These are phyloP conservation scores for Talaromyces atroroseus DNA, from an alignment of 2,329 filamentous ascomycete species.

Conservation along the genomic window DNA sequence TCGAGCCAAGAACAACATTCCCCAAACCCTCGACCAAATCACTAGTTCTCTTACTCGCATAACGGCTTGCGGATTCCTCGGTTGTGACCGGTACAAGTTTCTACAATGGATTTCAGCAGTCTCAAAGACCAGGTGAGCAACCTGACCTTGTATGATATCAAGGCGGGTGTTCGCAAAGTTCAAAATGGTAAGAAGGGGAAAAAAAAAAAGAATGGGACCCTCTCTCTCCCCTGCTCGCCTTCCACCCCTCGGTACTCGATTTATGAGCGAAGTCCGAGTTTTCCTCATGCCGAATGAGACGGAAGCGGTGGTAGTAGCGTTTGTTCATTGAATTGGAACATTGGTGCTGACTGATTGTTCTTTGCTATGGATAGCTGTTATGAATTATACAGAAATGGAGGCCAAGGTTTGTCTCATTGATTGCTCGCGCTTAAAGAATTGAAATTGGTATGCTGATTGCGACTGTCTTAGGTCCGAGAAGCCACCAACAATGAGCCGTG, in stretches of 20 bases:
- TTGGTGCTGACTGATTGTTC: neutral
- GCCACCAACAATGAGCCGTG: constrained; percentile 99
- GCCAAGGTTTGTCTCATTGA: constrained; percentile 46
- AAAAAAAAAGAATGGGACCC: neutral
- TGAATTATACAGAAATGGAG: constrained; percentile 98
- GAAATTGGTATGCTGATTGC: constrained; percentile 11
- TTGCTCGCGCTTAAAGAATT: constrained; percentile 6
- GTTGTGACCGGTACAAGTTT: constrained; percentile 5
- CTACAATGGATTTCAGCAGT: constrained; percentile 75
- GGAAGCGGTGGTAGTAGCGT: neutral
- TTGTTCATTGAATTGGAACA: neutral
- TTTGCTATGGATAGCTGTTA: constrained; percentile 60
- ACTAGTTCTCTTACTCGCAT: too few species aligned
- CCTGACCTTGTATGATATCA: constrained; percentile 89
- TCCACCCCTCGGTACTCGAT: too few species aligned
- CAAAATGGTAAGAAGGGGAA: constrained; percentile 91
- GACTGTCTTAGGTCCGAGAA: constrained; percentile 68
- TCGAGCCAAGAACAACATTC: neutral
- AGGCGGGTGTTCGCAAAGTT: constrained; percentile 88
- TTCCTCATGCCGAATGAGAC: neutral
- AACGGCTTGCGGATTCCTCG: neutral
- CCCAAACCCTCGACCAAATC: neutral
- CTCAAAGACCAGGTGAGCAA: constrained; percentile 84
- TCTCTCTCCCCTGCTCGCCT: neutral
- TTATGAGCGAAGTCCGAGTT: too few species aligned